A percentile compares a stretch with the other conserved stretches of the same genome.
phyloP scores from a whole-genome alignment of 768 basidiomycete species.

The Mycena leptocephala region DNA sequence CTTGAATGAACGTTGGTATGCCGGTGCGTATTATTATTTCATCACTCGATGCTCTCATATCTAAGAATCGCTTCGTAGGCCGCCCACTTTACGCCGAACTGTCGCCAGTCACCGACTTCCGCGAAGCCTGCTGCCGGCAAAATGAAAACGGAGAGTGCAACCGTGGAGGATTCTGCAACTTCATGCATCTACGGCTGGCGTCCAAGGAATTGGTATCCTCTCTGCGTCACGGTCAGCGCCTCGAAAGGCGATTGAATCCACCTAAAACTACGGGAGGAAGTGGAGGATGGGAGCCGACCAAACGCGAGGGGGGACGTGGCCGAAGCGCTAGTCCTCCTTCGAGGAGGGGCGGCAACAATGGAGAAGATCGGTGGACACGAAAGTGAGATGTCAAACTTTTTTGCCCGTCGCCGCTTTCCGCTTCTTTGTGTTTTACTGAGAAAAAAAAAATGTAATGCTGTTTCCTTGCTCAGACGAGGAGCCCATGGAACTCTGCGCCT shows the following conservation, averaged over 20 bases:
- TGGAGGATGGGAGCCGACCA: slow-evolving; percentile 90
- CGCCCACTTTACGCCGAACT: slow-evolving; percentile 97
- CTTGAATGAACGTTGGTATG: slow-evolving; percentile 98
- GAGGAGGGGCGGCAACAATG: slow-evolving; percentile 72
- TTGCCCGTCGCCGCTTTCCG: not conserved
- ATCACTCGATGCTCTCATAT: slow-evolving; percentile 13
- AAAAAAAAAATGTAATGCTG: slow-evolving; percentile 33
- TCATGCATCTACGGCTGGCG: slow-evolving; percentile 95
- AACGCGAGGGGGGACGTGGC: slow-evolving; percentile 74
- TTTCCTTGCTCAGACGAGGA: slow-evolving; percentile 70
- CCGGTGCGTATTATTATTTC: slow-evolving; percentile 72
- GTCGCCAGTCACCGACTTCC: slow-evolving; percentile 98
- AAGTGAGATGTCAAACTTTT: slow-evolving; percentile 52
- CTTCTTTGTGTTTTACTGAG: slow-evolving; percentile 9
- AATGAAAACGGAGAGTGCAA: slow-evolving; percentile 99
- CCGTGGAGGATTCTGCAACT: slow-evolving; percentile 98
- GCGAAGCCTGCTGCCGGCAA: slow-evolving; percentile 98
- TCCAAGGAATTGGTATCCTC: slow-evolving; percentile 88
- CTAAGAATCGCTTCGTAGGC: slow-evolving; percentile 63
- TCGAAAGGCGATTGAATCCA: slow-evolving; percentile 87
- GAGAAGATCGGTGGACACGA: slow-evolving; percentile 87
- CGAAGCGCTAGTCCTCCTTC: slow-evolving; percentile 82
- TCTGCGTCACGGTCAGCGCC: slow-evolving; percentile 85
- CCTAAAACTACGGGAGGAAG: slow-evolving; percentile 74
- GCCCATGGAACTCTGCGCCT: slow-evolving; percentile 71